These are phyloP conservation scores for Albifimbria verrucaria DNA, from an alignment of 2,329 filamentous ascomycete species.

Conservation along the genomic window DNA sequence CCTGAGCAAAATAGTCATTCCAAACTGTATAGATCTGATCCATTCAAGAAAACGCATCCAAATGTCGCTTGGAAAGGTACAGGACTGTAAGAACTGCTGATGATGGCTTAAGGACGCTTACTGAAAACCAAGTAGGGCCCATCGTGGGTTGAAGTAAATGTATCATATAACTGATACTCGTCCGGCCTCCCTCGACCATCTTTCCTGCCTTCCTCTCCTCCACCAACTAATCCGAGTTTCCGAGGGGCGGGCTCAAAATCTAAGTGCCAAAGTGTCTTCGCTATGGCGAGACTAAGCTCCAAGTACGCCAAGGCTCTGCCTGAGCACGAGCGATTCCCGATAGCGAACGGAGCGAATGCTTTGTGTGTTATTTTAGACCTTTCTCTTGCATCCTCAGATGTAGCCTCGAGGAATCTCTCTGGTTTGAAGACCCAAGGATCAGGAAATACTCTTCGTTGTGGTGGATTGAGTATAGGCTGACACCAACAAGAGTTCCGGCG, in stretches of 20 bases:
- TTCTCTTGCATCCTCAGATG: background rate
- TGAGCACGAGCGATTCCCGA: constrained; percentile 3
- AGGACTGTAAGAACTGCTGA: no score
- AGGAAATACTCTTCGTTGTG: constrained; percentile 1
- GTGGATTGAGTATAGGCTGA: constrained; percentile 2
- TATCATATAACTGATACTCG: background rate
- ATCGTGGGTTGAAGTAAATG: background rate
- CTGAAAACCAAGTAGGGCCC: background rate
- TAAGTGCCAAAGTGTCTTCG: constrained; percentile 4
- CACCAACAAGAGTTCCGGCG: background rate
- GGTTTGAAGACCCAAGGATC: constrained; percentile 1
- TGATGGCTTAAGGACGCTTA: no score
- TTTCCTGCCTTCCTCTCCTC: background rate
- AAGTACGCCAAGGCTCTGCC: constrained; percentile 8
- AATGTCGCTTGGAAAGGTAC: no score
- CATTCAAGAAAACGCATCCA: no score
- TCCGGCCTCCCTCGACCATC: background rate
- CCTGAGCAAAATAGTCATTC: no score
- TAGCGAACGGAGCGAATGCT: constrained; percentile 5
- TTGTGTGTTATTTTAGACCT: background rate
- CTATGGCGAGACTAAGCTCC: constrained; percentile 4
- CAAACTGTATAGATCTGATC: no score
- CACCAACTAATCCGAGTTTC: background rate
- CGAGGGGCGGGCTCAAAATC: background rate
- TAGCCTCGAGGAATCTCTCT: constrained; percentile 2